Percentiles rank a stretch among this genome's conserved stretches.
phyloP scores from a whole-genome alignment of 306 rosid species.

The Trifolium fragiferum region DNA sequence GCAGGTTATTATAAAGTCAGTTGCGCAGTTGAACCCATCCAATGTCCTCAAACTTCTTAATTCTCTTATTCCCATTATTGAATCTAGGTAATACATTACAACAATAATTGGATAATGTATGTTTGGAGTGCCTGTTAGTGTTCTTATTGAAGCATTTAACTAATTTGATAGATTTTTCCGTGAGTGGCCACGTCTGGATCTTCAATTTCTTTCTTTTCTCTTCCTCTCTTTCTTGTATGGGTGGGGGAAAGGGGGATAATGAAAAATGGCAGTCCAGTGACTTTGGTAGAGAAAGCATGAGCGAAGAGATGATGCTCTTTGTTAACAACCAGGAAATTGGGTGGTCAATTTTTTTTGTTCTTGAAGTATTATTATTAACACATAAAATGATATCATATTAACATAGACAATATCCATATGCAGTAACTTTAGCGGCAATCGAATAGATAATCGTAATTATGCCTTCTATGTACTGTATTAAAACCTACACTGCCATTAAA shows the following conservation, averaged over 20 bases:
- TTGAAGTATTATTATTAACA: neutral
- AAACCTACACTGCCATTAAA: neutral
- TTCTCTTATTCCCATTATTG: slow-evolving; percentile 64
- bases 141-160: neutral
- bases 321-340: neutral
- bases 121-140: neutral
- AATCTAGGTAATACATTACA: slow-evolving; percentile 61
- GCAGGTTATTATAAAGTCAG: slow-evolving; percentile 77
- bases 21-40: slow-evolving; percentile 66
- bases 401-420: neutral
- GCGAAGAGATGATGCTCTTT: neutral
- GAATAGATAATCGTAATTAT: neutral
- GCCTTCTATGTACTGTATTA: neutral
- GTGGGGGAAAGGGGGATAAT: neutral
- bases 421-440: neutral
- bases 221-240: neutral
- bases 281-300: neutral
- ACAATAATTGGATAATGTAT: neutral
- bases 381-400: neutral
- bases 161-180: neutral
- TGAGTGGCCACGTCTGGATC: neutral
- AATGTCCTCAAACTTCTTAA: slow-evolving; percentile 71
- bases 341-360: neutral
- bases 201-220: neutral
- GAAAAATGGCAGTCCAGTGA: neutral